Evolutionary conservation across 192 early-diverging fungal species (phyloP), one percentile per base, ranked within the genome.

Genomic region (Umbelopsis vinacea): DNA sequence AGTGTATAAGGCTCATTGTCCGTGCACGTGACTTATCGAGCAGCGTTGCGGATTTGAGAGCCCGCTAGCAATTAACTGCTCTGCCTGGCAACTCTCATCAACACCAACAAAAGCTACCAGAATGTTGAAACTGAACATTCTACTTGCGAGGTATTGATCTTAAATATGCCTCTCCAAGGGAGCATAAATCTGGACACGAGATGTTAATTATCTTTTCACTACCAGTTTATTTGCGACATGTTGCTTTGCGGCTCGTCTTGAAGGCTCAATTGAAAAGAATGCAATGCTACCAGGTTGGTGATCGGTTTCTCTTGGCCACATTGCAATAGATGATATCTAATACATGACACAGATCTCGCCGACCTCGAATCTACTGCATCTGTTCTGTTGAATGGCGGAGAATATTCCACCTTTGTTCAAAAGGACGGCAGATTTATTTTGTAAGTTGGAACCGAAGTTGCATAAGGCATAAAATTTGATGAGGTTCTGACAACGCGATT

Each of bases 351-450:
- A 63, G 57, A 63, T 6, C 17, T 35, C 19, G 57, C 24, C 17
- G 73, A 83, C 52, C 77, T 85, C n/a, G 76, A 78, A 24, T 12
- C 52, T 46, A 76, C 52, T 35, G 81, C 84, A 12, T 74, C 75
- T n/a, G 69, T 83, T 38, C 26, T 76, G 40, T 74, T 87, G 47
- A 79, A 79, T 66, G 84, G 84, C 15, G 83, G 85, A 73, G 55
- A 76, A 67, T 80, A 83, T 60, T 76, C 82, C 4, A 52, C 83
- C 14, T 73, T 83, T 46, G 60, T 84, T 50, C 75, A 70, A 15
- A 78, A 77, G 52, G 75, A 87, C 43, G 85, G 85, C 3, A 70
- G 69, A 45, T 87, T 87, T 46, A 19, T 38, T 53, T 78, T 87
- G 85, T 87, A 79, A 73, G 80, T 63, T 19, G 52, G 50, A n/a